Conservation (phyloP, 768 basidiomycete genomes). For the Lactifluus subvellereus region DNA sequence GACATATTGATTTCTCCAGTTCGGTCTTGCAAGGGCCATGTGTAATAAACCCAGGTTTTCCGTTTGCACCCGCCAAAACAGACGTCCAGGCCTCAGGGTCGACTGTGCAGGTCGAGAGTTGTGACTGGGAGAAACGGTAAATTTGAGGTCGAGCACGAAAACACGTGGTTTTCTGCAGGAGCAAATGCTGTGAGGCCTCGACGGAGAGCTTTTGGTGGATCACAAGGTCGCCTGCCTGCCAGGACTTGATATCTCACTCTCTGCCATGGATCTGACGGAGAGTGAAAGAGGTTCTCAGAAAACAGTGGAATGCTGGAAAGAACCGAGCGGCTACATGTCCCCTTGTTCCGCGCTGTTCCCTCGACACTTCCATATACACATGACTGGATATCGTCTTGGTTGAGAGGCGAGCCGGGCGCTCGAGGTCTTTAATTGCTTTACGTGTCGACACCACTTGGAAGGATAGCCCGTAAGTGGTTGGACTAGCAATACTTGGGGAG, state of each 20-base stretch:
- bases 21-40: slow-evolving; percentile 33
- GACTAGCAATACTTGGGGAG: neutral
- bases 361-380: slow-evolving; percentile 7
- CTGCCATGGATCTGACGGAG: neutral
- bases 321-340: neutral
- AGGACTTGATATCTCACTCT: neutral
- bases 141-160: slow-evolving; percentile 1
- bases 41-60: slow-evolving; percentile 42
- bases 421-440: neutral
- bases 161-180: slow-evolving; percentile 4
- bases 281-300: neutral
- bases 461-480: neutral
- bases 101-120: slow-evolving; percentile 43
- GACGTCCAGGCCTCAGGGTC: slow-evolving; percentile 65
- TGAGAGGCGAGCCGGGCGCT: neutral
- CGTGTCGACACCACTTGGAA: neutral
- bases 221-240: neutral
- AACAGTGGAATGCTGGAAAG: neutral
- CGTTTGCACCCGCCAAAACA: slow-evolving; percentile 42
- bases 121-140: slow-evolving; percentile 46
- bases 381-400: neutral
- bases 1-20: slow-evolving; percentile 36
- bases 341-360: neutral
- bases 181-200: slow-evolving; percentile 1
- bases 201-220: slow-evolving; percentile 5